Base-by-base conservation (phyloP, 192 early-diverging fungal species). In the Pilaira anomala region DNA sequence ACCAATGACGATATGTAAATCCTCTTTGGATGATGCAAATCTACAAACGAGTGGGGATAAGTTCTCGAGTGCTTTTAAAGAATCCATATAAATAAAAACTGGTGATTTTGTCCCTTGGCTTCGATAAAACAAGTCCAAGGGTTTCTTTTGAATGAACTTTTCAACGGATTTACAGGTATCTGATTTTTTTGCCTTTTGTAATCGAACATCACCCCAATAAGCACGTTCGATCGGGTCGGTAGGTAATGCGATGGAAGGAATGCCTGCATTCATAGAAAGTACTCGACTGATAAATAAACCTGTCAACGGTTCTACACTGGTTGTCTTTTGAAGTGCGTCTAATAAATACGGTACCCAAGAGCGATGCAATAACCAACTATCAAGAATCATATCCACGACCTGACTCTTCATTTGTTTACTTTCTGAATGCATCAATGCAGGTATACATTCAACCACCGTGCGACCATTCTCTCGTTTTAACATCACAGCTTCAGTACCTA, bases 401-500 rank as follows among this genome's bases (percentile, higher is more conserved):
- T 53, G 57, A 7, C 62, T 58, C 46, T 48, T 48, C 28, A 56
- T 55, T 28, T 54, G 62, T 14, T 30, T 40, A 13, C 54, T 65
- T 0, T 29, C 60, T 2, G 60, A 42, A 46, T 72, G 52, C 2
- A 52, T 60, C 0, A 58, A 28, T 16, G 25, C 13, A 8, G 66
- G 66, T 3, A 67, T 36, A 16, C 66, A 63, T 16, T 53, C 50
- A 41, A 51, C 29, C 45, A 6, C 18, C 30, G 55, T 41, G n/a
- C n/a, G n/a, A n/a, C n/a, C 18, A 19, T 29, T 14, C 5, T 33
- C 30, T 2, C 11, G 8, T 1, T 18, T 19, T 22, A 52, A n/a
- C 0, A 76, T 52, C 4, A 62, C 71, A 25, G 78, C 81, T 41
- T 78, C 72, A 13, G 76, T 76, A 40, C 81, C 81, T 3, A 83